Evolutionary conservation across 257 asterid genomes (phyloP).

Genomic region (Fraxinus excelsior): DNA sequence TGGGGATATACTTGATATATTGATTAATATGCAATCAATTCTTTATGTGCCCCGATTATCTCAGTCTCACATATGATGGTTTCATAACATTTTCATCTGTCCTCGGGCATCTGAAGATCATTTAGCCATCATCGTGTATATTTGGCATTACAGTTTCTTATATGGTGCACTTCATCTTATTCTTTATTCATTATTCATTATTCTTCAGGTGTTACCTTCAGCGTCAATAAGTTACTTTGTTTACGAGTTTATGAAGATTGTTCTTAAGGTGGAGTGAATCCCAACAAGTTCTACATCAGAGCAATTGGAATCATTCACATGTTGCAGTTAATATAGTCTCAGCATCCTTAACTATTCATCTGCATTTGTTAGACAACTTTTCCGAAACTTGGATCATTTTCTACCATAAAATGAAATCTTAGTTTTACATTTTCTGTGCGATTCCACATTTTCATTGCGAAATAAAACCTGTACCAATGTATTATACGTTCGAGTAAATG

Average conservation of each 20-base stretch:
- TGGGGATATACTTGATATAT: too few species aligned
- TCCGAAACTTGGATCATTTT: not conserved
- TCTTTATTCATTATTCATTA: constrained; percentile 12
- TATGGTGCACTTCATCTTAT: constrained; percentile 1
- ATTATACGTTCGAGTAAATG: not conserved
- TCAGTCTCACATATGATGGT: not conserved
- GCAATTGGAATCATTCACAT: constrained; percentile 8
- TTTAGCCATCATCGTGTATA: not conserved
- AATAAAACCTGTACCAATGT: not conserved
- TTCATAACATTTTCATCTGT: not conserved
- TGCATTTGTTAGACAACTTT: not conserved
- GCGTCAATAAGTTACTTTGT: constrained; percentile 92
- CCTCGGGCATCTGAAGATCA: not conserved
- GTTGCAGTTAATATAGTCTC: not conserved
- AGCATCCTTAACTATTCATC: not conserved
- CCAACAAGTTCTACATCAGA: constrained; percentile 10
- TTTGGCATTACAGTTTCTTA: constrained; percentile 1
- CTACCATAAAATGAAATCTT: not conserved
- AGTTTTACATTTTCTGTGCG: not conserved
- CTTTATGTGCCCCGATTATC: not conserved
- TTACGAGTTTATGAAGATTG: constrained; percentile 91
- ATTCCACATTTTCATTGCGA: not conserved
- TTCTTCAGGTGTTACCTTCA: constrained; percentile 88
- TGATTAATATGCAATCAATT: too few species aligned
- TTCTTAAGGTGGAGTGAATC: constrained; percentile 75